These are phyloP conservation scores for Quercus tomentella DNA, from an alignment of 331 rosid genomes.

Conservation along the genomic window DNA sequence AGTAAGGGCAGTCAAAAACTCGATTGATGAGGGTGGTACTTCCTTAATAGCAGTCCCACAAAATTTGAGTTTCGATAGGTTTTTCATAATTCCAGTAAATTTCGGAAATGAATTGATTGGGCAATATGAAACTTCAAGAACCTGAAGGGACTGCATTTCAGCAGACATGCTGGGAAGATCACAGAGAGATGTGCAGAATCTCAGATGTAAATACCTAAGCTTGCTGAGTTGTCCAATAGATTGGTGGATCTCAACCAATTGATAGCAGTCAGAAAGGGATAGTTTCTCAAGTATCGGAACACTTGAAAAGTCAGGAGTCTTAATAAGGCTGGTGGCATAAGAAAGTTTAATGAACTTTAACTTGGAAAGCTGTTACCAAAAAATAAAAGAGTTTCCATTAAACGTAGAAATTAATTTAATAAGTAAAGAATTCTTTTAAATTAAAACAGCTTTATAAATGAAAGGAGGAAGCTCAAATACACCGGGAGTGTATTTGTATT, in stretches of 20 bases:
- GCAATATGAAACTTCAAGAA: accelerated
- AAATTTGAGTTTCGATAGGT: too few species aligned
- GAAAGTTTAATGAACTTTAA: not conserved
- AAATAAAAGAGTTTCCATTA: too few species aligned
- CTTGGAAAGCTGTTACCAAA: not conserved
- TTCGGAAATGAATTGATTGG: accelerated
- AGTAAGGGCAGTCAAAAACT: too few species aligned
- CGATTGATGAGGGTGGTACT: too few species aligned
- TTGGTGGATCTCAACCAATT: not conserved
- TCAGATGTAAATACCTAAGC: too few species aligned
- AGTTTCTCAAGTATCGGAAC: not conserved
- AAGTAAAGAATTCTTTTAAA: too few species aligned
- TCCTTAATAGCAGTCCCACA: too few species aligned
- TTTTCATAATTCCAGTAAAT: too few species aligned
- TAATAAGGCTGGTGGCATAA: not conserved
- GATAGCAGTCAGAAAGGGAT: accelerated
- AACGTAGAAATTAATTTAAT: too few species aligned
- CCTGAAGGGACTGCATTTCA: too few species aligned
- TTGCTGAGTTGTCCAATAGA: not conserved
- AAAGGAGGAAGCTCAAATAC: not conserved
- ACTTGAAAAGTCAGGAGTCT: not conserved
- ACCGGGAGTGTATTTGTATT: not conserved
- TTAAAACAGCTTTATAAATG: too few species aligned
- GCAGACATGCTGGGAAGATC: too few species aligned
- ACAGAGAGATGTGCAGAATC: accelerated